Conservation (phyloP, 192 early-diverging fungal genomes). For the Coemansia sp. region DNA sequence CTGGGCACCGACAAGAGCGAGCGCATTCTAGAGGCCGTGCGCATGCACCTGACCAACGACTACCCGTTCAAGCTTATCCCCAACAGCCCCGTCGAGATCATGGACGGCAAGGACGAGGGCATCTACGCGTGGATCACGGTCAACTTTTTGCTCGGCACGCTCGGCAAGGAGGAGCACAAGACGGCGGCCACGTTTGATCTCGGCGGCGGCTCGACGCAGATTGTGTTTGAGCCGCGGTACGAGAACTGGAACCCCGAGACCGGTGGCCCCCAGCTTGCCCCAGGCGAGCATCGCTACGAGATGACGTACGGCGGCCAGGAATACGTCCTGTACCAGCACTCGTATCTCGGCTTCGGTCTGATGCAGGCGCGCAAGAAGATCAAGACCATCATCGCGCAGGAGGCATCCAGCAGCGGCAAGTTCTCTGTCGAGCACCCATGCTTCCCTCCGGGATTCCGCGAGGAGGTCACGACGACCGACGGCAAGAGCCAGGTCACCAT, state of each 20-base stretch:
- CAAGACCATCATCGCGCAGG: conserved; percentile 52
- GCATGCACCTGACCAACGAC: conserved; percentile 58
- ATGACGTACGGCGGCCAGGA: conserved; percentile 67
- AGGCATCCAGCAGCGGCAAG: conserved; percentile 30
- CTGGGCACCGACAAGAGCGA: conserved; percentile 69
- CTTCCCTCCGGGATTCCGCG: conserved; percentile 63
- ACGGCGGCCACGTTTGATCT: conserved; percentile 94
- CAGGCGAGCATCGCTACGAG: conserved; percentile 73
- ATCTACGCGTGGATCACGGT: conserved; percentile 99
- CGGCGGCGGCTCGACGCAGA: conserved; percentile 96
- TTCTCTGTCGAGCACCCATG: conserved; percentile 60
- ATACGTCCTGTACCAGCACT: conserved; percentile 91
- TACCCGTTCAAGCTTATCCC: conserved; percentile 82
- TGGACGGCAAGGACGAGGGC: conserved; percentile 97
- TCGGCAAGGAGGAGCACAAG: conserved; percentile 56
- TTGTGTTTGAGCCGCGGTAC: conserved; percentile 88
- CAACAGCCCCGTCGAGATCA: conserved; percentile 76
- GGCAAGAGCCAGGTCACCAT: conserved; percentile 41
- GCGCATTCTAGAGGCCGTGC: conserved; percentile 71
- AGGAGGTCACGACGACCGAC: conserved; percentile 34
- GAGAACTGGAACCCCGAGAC: conserved; percentile 34
- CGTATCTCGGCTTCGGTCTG: conserved; percentile 90
- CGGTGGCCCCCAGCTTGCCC: conserved; percentile 34
- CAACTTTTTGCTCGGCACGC: conserved; percentile 77
- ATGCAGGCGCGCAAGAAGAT: conserved; percentile 79